Evolutionary conservation across 2,329 filamentous ascomycete species (phyloP).

Genomic region (Penicillium psychrosexuale): DNA sequence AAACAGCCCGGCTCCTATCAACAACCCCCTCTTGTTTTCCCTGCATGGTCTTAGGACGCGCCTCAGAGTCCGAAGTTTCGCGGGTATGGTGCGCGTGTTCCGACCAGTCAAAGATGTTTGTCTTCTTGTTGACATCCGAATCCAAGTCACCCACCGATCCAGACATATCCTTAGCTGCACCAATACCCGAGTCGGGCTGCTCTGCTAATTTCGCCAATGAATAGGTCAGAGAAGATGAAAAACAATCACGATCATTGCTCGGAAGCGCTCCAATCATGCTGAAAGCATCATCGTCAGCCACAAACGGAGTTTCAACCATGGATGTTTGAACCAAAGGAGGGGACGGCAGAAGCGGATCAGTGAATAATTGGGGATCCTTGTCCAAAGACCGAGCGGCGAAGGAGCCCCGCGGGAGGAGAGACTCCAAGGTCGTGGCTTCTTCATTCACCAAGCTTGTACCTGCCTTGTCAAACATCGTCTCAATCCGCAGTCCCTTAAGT

Average conservation of each 20-base stretch:
- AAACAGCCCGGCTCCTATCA: constrained; percentile 53
- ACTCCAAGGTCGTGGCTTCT: constrained; percentile 46
- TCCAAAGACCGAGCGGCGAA: constrained; percentile 34
- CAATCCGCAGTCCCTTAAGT: constrained; percentile 56
- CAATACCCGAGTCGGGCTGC: background rate
- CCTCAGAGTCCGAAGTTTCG: constrained; percentile 51
- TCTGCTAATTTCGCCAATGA: constrained; percentile 9
- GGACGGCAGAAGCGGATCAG: constrained; percentile 15
- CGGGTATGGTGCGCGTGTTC: constrained; percentile 56
- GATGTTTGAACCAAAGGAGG: constrained; percentile 12
- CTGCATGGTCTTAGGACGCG: constrained; percentile 61
- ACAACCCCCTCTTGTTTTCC: constrained; percentile 57
- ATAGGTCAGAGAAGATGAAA: constrained; percentile 6
- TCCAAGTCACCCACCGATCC: constrained; percentile 26
- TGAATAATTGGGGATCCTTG: constrained; percentile 19
- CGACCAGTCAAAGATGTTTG: constrained; percentile 64
- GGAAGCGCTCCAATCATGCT: constrained; percentile 31
- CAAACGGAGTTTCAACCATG: constrained; percentile 19
- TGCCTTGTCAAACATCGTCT: constrained; percentile 62
- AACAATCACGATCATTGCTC: constrained; percentile 17
- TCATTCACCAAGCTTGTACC: constrained; percentile 36
- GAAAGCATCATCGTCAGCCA: constrained; percentile 25
- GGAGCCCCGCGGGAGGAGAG: constrained; percentile 49
- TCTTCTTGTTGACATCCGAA: constrained; percentile 42
- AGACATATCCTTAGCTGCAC: constrained; percentile 1